Base-by-base conservation (phyloP, 2,329 filamentous ascomycete species). In the Botrytis cinerea region DNA sequence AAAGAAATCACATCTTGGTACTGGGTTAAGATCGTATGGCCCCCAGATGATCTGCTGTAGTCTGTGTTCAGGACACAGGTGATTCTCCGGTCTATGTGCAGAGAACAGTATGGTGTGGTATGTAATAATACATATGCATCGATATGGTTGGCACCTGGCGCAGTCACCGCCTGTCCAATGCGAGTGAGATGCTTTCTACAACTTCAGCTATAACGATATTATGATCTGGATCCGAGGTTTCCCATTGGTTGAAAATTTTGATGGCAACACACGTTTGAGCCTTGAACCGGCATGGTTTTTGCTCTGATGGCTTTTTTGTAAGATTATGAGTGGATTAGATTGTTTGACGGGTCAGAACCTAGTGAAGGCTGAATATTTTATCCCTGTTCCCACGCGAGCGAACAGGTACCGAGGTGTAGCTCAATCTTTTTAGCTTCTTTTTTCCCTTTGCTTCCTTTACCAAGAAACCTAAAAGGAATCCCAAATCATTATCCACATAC, bases 121-220 rank as follows among this genome's bases (percentile, higher is more conserved):
- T 51, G 64, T 54, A 38, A 66, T 66, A 16, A n/a, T 40, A 67
- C 28, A 67, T 28, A 18, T 68, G 35, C 64, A 35, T 40, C 25
- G 35, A 54, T 54, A 68, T 18, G 48, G 32, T 67, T 54, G 46
- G 64, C 54, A 54, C 64, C 48, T 54, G 60, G 61, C 70, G 70
- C 70, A 72, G 70, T 59, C 61, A 72, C 61, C 70, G 70, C 70
- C 67, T 72, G 70, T 71, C 70, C 46, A 48, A 72, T 67, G 70
- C 40, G 22, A 70, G 54, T 70, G 40, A 72, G 62, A 72, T 72
- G 28, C 40, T 40, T 60, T 46, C 61, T 46, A 43, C 25, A 46
- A n/a, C 71, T 68, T 72, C 71, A 72, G 71, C 71, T 72, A 60
- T 64, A 62, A n/a, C 45, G 69, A 71, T 63, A 32, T 40, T 48